Conservation (phyloP, 345 rosid species). For the Populus pruinosa region DNA sequence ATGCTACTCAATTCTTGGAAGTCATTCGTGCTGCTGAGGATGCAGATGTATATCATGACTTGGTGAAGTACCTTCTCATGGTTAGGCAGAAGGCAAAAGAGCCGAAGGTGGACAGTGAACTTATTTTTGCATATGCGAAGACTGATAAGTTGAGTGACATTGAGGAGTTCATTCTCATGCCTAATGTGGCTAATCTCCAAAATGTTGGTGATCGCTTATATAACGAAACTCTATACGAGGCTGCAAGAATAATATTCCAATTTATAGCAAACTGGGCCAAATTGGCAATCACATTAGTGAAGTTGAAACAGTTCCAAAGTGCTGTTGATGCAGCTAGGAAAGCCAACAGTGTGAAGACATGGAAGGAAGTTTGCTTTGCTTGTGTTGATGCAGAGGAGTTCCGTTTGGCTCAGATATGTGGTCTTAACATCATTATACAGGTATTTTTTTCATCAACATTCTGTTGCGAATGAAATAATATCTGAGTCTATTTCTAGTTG, state of each 20-base stretch:
- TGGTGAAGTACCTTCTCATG: conserved; percentile 93
- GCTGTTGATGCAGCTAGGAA: conserved; percentile 99
- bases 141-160: conserved; percentile 80
- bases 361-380: conserved; percentile 99
- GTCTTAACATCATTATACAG: conserved; percentile 91
- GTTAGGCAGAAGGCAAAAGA: conserved; percentile 95
- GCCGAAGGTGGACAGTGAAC: conserved; percentile 93
- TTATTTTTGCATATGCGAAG: conserved; percentile 91
- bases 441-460: conserved; percentile 26
- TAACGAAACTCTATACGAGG: conserved; percentile 83
- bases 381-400: conserved; percentile 98
- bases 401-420: conserved; percentile 94
- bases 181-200: conserved; percentile 96
- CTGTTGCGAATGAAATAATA: not conserved
- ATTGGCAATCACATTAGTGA: conserved; percentile 89
- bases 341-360: conserved; percentile 97
- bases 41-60: conserved; percentile 79
- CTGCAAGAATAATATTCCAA: conserved; percentile 90
- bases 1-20: conserved; percentile 72
- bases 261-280: conserved; percentile 99
- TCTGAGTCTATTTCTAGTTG: not conserved
- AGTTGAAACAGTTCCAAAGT: conserved; percentile 91
- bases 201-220: conserved; percentile 89
- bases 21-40: conserved; percentile 75
- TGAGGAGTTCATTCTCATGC: conserved; percentile 96